Evolutionary conservation across 2,329 filamentous ascomycete species (phyloP), one percentile per base, ranked within the genome.

Genomic region (Monosporascus ibericus): DNA sequence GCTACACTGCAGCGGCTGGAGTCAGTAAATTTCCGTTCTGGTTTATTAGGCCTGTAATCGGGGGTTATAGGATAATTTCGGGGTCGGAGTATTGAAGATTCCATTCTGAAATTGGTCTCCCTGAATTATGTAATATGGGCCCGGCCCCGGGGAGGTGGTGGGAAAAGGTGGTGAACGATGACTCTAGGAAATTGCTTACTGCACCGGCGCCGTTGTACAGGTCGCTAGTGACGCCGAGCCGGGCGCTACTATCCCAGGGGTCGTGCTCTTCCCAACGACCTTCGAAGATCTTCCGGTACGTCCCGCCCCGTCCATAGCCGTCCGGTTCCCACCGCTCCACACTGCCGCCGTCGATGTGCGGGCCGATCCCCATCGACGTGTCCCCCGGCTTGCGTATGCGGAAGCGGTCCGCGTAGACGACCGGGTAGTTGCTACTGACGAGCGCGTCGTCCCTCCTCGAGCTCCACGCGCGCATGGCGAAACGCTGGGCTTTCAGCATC

Each of bases 251-350:
- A 61, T 95, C 90, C 81, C 87, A 96, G 0, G 90, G 83, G 63
- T 96, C 89, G 63, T 90, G 91, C 8, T 78, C 68, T 44, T 94
- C 88, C 90, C 90, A 96, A 1, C 76, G 70, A 0, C 92, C 92
- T n/a, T 79, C 69, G 54, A 90, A 86, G 14, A 96, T 80, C 15
- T 77, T 69, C 54, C 86, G 79, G 68, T 95, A 96, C 4, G 91
- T 87, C 7, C 77, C 74, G 18, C 84, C 79, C 1, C 65, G 71
- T 0, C 85, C 82, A 60, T 91, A 91, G 1, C 87, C 87, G 1
- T 80, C 72, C 25, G 76, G 74, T 66, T 90, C 87, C 88, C 88
- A 91, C 4, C 88, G 77, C 70, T 91, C 88, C 1, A 89, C 80
- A 52, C 85, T 87, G 37, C 88, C 88, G 25, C 86, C 86, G 62